Conservation (phyloP, 78 protist species). For the Guillardia theta region DNA sequence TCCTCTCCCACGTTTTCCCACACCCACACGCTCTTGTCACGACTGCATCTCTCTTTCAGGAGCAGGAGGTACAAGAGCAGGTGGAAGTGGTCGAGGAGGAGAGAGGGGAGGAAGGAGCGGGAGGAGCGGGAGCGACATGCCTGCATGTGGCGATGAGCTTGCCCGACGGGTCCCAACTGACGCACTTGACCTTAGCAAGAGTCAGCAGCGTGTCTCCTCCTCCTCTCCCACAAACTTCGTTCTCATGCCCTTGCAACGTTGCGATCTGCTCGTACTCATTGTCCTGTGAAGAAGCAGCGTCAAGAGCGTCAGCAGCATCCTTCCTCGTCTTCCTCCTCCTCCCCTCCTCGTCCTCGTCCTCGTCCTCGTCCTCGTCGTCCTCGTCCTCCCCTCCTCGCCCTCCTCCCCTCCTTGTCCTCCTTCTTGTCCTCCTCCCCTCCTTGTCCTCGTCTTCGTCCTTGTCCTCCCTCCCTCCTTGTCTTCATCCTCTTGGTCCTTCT, state of each 20-base stretch:
- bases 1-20: slow-evolving; percentile 74
- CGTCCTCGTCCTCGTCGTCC: background rate
- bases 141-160: slow-evolving; percentile 87
- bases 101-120: background rate
- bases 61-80: background rate
- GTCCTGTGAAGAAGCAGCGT: background rate
- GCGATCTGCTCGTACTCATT: slow-evolving; percentile 54
- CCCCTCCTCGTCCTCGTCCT: background rate
- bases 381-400: background rate
- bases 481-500: background rate
- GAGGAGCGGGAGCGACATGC: background rate
- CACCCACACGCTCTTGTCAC: slow-evolving; percentile 92
- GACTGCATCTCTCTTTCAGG: background rate
- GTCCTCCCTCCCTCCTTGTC: background rate
- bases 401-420: background rate
- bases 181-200: background rate
- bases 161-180: slow-evolving; percentile 47
- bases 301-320: background rate
- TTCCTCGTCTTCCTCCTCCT: background rate
- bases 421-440: background rate
- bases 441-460: background rate
- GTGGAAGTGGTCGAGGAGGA: background rate
- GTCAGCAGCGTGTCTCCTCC: background rate
- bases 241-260: slow-evolving; percentile 90
- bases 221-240: slow-evolving; percentile 69